Percentiles rank a stretch among this genome's conserved stretches.
Conservation (phyloP, 176 grass and related monocot genomes). For the Rhynchospora tenuis region DNA sequence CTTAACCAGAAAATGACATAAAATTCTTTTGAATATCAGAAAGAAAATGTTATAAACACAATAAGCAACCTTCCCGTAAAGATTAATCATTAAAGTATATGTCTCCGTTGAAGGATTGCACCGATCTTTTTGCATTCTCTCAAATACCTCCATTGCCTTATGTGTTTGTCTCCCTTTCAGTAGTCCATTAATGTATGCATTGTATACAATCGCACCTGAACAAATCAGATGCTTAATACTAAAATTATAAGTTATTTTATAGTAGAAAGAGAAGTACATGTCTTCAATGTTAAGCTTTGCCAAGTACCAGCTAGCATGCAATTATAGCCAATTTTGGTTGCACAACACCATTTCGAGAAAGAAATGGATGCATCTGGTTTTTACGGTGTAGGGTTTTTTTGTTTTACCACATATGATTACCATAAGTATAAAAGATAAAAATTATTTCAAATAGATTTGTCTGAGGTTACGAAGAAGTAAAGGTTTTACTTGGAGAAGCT, state of each 20-base stretch:
- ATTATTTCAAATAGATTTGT: too few relatives aligned
- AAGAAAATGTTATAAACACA: neutral
- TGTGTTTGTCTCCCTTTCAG: conserved; percentile 60
- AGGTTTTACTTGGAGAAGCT: conserved; percentile 46
- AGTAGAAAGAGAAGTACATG: too few relatives aligned
- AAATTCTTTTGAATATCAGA: neutral
- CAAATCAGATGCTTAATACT: neutral
- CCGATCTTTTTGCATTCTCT: conserved; percentile 67
- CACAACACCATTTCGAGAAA: too few relatives aligned
- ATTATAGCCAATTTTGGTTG: too few relatives aligned
- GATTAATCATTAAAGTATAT: conserved; percentile 87
- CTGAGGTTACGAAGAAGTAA: too few relatives aligned
- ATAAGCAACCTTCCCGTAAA: conserved; percentile 65
- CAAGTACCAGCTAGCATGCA: too few relatives aligned
- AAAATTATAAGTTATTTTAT: neutral
- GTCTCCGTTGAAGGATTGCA: conserved; percentile 78
- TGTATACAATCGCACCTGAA: conserved; percentile 62
- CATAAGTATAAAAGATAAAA: neutral
- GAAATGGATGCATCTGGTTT: too few relatives aligned
- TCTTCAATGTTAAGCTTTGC: too few relatives aligned
- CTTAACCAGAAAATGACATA: neutral
- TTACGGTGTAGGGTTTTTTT: too few relatives aligned
- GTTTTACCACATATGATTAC: neutral
- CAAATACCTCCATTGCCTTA: conserved; percentile 77
- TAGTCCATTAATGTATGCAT: conserved; percentile 64